Base-by-base conservation (phyloP, 2,329 filamentous ascomycete genomes). In the Sporothrix humicola region DNA sequence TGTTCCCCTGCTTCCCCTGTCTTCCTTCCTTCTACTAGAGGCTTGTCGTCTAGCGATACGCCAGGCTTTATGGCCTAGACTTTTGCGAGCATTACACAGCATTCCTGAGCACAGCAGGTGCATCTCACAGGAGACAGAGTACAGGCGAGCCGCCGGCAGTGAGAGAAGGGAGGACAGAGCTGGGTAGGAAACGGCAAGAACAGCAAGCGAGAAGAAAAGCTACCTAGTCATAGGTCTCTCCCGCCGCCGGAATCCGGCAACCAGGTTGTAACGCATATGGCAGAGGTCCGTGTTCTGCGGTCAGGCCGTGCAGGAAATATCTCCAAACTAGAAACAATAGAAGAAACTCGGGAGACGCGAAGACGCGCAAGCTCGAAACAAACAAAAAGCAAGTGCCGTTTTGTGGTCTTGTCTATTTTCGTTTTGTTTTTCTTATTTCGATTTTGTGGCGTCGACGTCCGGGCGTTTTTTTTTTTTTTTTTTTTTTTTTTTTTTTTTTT, bases 351-450 rank as follows among this genome's bases (percentile, higher is more conserved):
- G 20, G 23, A 66, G 61, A 63, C 58, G 15, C 56, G n/a, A 6
- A 46, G 20, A 66, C 59, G 37, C 61, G 37, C 61, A 44, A 65
- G 42, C 42, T 65, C 61, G 37, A 66, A 46, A 66, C 58, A 59
- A 37, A 37, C 23, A 59, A 61, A n/a, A n/a, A 26, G 20, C 52
- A 56, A 13, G 7, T 1, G 9, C 31, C 31, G 31, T 37, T 37
- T 37, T 37, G 31, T 7, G 31, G 7, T 7, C 31, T 37, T 37
- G 23, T 37, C 31, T 37, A 37, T 37, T 37, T 37, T 37, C 31
- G 31, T 37, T 37, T 37, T 37, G 31, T 37, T 26, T 17, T 52
- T 15, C 7, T 17, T 17, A 17, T 15, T 63, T 10, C 48, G 42
- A 17, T 48, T 65, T 66, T 6, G 42, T 66, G 12, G 20, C 61